Conservation (phyloP, 2,329 filamentous ascomycete genomes). For the Davidsoniella australis region DNA sequence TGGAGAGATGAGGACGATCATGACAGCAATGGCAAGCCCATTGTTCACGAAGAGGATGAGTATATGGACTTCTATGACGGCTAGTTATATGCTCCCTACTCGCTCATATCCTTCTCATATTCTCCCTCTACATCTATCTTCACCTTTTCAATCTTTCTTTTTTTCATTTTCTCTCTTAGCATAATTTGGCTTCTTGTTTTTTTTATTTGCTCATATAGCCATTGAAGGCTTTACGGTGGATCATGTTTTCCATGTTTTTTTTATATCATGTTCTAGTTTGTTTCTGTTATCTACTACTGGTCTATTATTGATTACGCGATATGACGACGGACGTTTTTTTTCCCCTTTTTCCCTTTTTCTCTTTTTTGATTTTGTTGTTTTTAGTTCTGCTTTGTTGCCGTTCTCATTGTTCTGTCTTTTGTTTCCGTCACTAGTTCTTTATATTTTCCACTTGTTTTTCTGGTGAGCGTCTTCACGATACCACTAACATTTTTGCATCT, state of each 20-base stretch:
- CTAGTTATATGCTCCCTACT: not conserved
- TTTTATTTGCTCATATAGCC: no score
- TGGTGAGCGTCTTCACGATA: not conserved
- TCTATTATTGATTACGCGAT: no score
- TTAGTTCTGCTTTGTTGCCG: conserved; percentile 2
- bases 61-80: conserved; percentile 54
- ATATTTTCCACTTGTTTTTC: not conserved
- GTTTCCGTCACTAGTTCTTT: not conserved
- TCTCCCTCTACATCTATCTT: not conserved
- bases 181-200: conserved; percentile 15
- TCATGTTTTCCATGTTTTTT: conserved; percentile 16
- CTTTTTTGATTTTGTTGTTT: not conserved
- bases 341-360: not conserved
- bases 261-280: not conserved
- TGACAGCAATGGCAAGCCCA: conserved; percentile 50
- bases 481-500: not conserved
- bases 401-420: not conserved
- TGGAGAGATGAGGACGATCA: conserved; percentile 51
- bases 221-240: conserved; percentile 12
- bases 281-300: not conserved
- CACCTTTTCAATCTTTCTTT: conserved; percentile 12
- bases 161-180: conserved; percentile 15
- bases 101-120: conserved; percentile 1
- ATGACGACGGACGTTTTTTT: not conserved
- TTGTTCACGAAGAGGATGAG: conserved; percentile 91